Evolutionary conservation across 2,329 filamentous ascomycete genomes (phyloP).

Genomic region (Fusarium torulosum): DNA sequence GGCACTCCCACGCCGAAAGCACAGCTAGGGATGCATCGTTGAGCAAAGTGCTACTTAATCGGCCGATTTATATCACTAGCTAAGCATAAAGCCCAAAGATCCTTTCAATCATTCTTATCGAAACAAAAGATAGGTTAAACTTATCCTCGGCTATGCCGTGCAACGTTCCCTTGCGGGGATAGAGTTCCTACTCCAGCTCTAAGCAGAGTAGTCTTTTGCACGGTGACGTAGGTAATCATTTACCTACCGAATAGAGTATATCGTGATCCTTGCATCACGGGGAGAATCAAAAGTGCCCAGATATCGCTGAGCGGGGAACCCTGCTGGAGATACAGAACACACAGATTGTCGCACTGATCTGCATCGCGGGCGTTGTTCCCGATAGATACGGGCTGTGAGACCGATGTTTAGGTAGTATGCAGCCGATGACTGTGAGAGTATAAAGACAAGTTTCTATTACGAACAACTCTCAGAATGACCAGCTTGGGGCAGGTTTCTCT

Average conservation of each 20-base stretch:
- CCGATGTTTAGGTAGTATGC: not conserved
- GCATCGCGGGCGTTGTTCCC: slow-evolving; percentile 14
- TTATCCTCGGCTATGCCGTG: not conserved
- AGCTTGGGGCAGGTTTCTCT: not conserved
- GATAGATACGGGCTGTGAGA: slow-evolving; percentile 15
- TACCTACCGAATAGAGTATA: slow-evolving; percentile 35
- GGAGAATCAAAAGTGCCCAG: slow-evolving; percentile 31
- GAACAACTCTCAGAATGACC: not conserved
- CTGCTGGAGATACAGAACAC: slow-evolving; percentile 15
- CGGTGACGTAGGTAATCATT: slow-evolving; percentile 14
- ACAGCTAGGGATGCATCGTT: too few species aligned
- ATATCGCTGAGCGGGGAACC: slow-evolving; percentile 35
- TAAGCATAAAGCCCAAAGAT: not conserved
- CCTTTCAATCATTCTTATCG: too few species aligned
- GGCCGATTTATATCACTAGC: not conserved
- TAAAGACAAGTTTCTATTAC: not conserved
- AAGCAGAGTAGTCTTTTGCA: not conserved
- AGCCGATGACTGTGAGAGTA: not conserved
- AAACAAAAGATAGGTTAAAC: not conserved
- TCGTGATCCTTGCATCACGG: slow-evolving; percentile 19
- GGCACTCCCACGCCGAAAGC: too few species aligned
- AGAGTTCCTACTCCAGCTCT: not conserved
- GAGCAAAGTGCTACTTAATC: too few species aligned
- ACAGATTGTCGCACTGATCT: slow-evolving; percentile 13
- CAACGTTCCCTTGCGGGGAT: slow-evolving; percentile 4